Evolutionary conservation across 805 yeast genomes (phyloP), one percentile per base, ranked within the genome.

Genomic region (Pichia cephalocereana): DNA sequence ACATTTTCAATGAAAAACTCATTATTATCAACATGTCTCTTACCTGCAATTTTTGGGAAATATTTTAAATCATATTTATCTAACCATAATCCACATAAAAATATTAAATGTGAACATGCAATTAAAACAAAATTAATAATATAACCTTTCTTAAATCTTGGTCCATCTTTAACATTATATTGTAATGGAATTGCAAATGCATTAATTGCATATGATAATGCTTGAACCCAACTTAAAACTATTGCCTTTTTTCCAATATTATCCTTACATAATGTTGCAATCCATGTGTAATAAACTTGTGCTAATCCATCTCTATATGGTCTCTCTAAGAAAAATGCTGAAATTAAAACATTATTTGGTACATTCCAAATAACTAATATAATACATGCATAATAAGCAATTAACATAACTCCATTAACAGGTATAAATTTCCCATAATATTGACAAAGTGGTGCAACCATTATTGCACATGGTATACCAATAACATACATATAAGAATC

Each of bases 301-400:
- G 83, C 79, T 60, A 76, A 76, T 18, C 83, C 76, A 41, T 55
- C 51, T 42, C 73, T 82, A 80, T 12, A 80, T 75, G 61, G 77
- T 77, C 57, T 79, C 80, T 19, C 76, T 78, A 44, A 75, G 68
- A 57, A 79, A 60, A 76, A 80, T 0, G 80, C 86, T 66, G 72
- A 78, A 84, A 85, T 79, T 61, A 80, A 79, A 15, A 83, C 79
- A n/a, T 67, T 49, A 40, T 68, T 67, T 0, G 80, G 70, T 28
- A 80, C 77, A 52, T 79, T 62, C 86, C 86, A 80, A 41, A 72
- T 72, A 6, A 80, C 80, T 53, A 80, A 63, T 23, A 80, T 66
- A 0, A 69, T 68, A 57, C 79, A 77, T 12, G 83, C 81, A 8
- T 73, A 57, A 31, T 77, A 64, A 54, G 77, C 79, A 69, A 79